Conservation (phyloP, 768 basidiomycete species). For the Chlorophyllum brunneum region DNA sequence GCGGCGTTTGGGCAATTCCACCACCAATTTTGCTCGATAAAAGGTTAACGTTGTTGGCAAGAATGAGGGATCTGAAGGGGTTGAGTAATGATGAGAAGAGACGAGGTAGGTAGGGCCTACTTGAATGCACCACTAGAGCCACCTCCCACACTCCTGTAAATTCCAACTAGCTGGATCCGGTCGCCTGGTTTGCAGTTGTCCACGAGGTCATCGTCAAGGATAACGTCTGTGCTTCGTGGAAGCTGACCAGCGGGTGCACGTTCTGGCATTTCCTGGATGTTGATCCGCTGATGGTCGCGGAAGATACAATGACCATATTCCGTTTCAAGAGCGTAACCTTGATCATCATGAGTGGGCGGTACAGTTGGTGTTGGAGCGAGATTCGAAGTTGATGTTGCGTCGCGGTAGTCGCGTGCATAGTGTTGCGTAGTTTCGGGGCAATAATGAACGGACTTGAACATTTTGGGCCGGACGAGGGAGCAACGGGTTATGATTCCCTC, state of each 20-base stretch:
- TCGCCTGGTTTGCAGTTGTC: constrained; percentile 98
- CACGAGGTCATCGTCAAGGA: constrained; percentile 94
- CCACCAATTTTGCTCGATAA: constrained; percentile 94
- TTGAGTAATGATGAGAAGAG: constrained; percentile 12
- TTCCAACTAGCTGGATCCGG: constrained; percentile 92
- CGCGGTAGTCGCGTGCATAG: constrained; percentile 88
- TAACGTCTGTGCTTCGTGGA: constrained; percentile 93
- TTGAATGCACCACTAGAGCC: constrained; percentile 92
- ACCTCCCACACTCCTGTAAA: constrained; percentile 91
- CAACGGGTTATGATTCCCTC: constrained; percentile 99
- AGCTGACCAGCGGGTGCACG: constrained; percentile 96
- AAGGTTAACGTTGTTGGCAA: constrained; percentile 93
- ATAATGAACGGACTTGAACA: constrained; percentile 95
- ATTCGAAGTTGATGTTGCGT: constrained; percentile 84
- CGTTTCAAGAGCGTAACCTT: constrained; percentile 81
- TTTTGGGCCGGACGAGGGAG: constrained; percentile 96
- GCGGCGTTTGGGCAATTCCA: constrained; percentile 87
- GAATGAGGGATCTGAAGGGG: constrained; percentile 72
- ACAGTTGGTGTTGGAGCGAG: constrained; percentile 82
- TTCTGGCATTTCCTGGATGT: constrained; percentile 99
- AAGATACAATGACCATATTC: constrained; percentile 93
- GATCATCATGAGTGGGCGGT: constrained; percentile 89
- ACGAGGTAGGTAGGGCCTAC: constrained; percentile 39
- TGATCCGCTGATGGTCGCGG: constrained; percentile 94
- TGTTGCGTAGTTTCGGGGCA: constrained; percentile 84